Evolutionary conservation across 1,284 basidiomycete genomes (phyloP), one percentile per base, ranked within the genome.

Genomic region (Ceratobasidium sp.): DNA sequence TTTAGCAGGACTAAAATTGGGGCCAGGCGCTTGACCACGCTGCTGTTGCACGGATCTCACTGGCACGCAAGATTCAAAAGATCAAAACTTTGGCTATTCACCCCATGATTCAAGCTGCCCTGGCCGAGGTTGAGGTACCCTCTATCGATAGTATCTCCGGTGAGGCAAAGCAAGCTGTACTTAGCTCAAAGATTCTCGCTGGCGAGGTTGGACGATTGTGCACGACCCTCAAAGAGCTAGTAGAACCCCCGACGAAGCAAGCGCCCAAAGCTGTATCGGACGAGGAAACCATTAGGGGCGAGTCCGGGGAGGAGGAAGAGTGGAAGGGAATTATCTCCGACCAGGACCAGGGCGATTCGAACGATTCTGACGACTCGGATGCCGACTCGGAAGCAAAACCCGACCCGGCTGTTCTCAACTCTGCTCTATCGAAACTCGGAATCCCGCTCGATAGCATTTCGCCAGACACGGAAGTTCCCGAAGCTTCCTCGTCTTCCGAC

Each of bases 151-250:
- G 56, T 78, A 13, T 74, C 80, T 53, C 43, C 56, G 85, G 90
- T 0, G 87, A 91, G 74, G 88, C 85, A 69, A 86, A 91, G 31
- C 79, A 67, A 3, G 22, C 40, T 45, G 13, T 96, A 27, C 81
- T 91, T 49, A 93, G 91, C 74, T 90, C 90, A 1, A 94, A 92
- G 77, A 78, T 83, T 20, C 81, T 94, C 12, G 88, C 92, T 0
- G 81, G 84, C 13, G 86, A 86, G 72, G 82, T 93, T 1, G 69
- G 45, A 69, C 71, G 57, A 77, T 77, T 55, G 70, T 72, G 25
- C 70, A 75, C 13, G 73, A 73, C 5, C 58, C 17, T 55, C 40
- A 40, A 43, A 40, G 49, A 55, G 20, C 12, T 45, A 72, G 76
- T 68, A 74, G 74, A 70, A 58, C 60, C 52, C 69, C 69, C 65